Base-by-base conservation (phyloP, 257 asterid genomes). In the Solanum chiquidenum region DNA sequence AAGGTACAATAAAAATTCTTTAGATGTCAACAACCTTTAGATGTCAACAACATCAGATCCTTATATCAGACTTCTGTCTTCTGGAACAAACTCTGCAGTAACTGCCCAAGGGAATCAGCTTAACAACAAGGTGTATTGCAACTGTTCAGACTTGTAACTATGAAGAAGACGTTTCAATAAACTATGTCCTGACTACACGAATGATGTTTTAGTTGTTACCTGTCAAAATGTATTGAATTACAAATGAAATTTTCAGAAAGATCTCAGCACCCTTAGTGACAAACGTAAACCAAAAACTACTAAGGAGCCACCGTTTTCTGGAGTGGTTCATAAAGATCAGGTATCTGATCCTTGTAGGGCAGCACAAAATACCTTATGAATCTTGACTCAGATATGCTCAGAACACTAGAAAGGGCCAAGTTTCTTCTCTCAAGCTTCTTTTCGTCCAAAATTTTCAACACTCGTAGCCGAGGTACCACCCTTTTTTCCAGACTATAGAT, bases 401-500 rank as follows among this genome's bases (percentile, higher is more conserved):
- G 5, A 34, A 34, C 27, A 72, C 8, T 34, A 72, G 38, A 72
- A 72, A 72, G 44, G 2, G 44, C n/a, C 14, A 18, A 72, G 25
- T 33, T 34, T 73, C 82, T 73, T 14, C 82, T 73, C 18, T 73
- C 9, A 10, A 35, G 29, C 49, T 73, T 73, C 29, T 35, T 73
- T 73, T 73, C 29, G 18, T 73, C 82, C 49, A 73, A 73, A 34
- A 5, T 20, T 73, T 73, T 73, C 82, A 20, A 20, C 1, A 73
- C 60, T 40, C 31, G 44, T 20, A 29, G 13, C 85, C 91, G 83
- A 4, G 88, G 90, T 25, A 77, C 55, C 49, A 89, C 72, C 49
- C 90, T 87, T 77, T 46, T 87, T 66, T 87, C 90, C 84, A 89
- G 14, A 69, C 89, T 86, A 16, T 33, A 37, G 3, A 9, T 20